Percentiles rank a stretch among this genome's conserved stretches.
Evolutionary conservation across 1,284 basidiomycete species (phyloP).

Genomic region (Austroboletus niveus): DNA sequence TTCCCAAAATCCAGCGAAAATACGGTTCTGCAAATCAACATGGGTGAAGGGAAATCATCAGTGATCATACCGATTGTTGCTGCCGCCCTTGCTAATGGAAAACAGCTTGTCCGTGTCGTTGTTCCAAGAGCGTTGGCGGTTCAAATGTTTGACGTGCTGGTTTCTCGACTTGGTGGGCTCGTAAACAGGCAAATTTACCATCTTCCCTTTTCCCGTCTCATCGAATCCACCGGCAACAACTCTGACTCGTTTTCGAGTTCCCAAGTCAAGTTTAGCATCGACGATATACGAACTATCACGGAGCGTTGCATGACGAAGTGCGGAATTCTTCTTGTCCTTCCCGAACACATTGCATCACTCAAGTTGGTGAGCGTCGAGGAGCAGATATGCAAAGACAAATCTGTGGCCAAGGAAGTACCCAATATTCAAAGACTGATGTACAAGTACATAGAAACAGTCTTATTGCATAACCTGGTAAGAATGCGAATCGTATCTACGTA

Average conservation of each 20-base stretch:
- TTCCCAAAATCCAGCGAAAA: constrained; percentile 34
- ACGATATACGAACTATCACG: too few species aligned
- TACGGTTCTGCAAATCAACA: constrained; percentile 48
- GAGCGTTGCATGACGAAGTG: constrained; percentile 33
- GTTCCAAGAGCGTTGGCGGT: constrained; percentile 43
- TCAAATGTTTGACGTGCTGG: constrained; percentile 50
- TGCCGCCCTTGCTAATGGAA: constrained; percentile 40
- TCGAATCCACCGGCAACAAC: constrained; percentile 11
- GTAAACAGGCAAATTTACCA: constrained; percentile 45
- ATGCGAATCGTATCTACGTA: too few species aligned
- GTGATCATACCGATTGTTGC: constrained; percentile 50
- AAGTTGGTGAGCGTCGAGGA: constrained; percentile 14
- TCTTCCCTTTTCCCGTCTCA: constrained; percentile 44
- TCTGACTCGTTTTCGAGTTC: constrained; percentile 25
- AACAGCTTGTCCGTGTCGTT: constrained; percentile 44
- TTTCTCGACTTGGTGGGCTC: constrained; percentile 42
- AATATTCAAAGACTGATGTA: too few species aligned
- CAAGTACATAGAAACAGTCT: too few species aligned
- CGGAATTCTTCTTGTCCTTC: constrained; percentile 47
- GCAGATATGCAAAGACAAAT: not conserved
- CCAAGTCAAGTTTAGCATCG: constrained; percentile 4
- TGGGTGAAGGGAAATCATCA: constrained; percentile 59
- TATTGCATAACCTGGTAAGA: too few species aligned
- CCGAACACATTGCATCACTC: constrained; percentile 50
- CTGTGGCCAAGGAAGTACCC: too few species aligned